Conservation (phyloP, 768 basidiomycete species). For the Tephrocybe sp. region DNA sequence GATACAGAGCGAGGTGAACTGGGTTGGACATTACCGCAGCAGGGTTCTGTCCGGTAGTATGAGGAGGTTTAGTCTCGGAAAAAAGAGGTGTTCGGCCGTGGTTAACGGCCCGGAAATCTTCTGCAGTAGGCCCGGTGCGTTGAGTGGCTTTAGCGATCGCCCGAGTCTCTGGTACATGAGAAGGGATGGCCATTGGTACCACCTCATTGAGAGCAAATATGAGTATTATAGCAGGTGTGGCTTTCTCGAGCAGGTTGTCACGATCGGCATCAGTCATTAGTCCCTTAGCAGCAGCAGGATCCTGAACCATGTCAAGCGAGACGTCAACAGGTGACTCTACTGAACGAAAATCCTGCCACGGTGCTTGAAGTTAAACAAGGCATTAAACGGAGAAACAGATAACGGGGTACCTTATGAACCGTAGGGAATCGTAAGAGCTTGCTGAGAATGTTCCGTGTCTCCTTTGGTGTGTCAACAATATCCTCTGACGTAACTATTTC, state of each 20-base stretch:
- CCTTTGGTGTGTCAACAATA: slow-evolving; percentile 36
- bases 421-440: slow-evolving; percentile 41
- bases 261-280: slow-evolving; percentile 6
- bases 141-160: slow-evolving; percentile 42
- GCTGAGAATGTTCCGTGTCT: slow-evolving; percentile 41
- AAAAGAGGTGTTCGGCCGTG: slow-evolving; percentile 48
- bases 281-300: not conserved
- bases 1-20: slow-evolving; percentile 32
- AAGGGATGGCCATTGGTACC: slow-evolving; percentile 41
- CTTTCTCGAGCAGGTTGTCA: slow-evolving; percentile 34
- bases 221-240: slow-evolving; percentile 49
- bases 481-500: slow-evolving; percentile 22
- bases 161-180: slow-evolving; percentile 51
- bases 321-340: not conserved
- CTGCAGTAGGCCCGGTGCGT: slow-evolving; percentile 51
- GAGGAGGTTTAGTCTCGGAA: slow-evolving; percentile 37
- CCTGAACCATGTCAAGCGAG: too few species aligned
- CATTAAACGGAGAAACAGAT: not conserved
- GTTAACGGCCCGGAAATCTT: slow-evolving; percentile 47
- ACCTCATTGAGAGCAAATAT: slow-evolving; percentile 53
- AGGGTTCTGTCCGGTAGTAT: slow-evolving; percentile 5
- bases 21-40: slow-evolving; percentile 7
- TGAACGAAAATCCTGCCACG: not conserved
- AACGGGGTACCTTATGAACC: slow-evolving; percentile 11
- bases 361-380: not conserved